These are phyloP conservation scores for Entomortierella chlamydospora DNA, from an alignment of 192 early-diverging fungal genomes.

Conservation along the genomic window DNA sequence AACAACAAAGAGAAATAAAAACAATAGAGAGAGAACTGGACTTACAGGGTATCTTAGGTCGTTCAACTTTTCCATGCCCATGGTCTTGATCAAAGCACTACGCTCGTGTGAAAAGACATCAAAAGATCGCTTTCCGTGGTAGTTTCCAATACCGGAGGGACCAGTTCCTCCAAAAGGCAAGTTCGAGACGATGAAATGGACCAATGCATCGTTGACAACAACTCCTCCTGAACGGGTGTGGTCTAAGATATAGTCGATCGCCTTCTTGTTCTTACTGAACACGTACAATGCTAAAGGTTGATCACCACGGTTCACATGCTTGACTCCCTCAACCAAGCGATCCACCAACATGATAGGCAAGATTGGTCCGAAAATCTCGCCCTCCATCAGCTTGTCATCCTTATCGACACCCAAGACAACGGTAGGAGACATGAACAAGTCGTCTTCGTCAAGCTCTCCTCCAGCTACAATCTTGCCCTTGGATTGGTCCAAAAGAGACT, in stretches of 20 bases:
- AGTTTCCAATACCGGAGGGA: constrained; percentile 85
- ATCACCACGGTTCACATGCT: constrained; percentile 70
- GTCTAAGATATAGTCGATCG: constrained; percentile 71
- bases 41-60: constrained; percentile 53
- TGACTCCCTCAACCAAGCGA: constrained; percentile 76
- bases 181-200: constrained; percentile 68
- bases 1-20: not conserved
- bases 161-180: constrained; percentile 94
- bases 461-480: constrained; percentile 69
- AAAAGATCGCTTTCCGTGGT: constrained; percentile 86
- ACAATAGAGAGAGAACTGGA: not conserved
- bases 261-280: constrained; percentile 69
- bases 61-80: constrained; percentile 52
- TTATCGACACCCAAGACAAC: constrained; percentile 78
- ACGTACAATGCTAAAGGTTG: constrained; percentile 87
- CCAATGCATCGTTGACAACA: constrained; percentile 84
- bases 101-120: constrained; percentile 85
- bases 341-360: constrained; percentile 83
- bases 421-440: constrained; percentile 83
- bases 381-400: constrained; percentile 79
- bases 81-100: constrained; percentile 61
- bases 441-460: constrained; percentile 67
- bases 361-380: constrained; percentile 95
- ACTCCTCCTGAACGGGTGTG: constrained; percentile 83
- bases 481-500: constrained; percentile 60